A percentile compares a stretch with the other conserved stretches of the same genome.
phyloP scores from a whole-genome alignment of 2,329 filamentous ascomycete species.

The Colletotrichum eremochloae region DNA sequence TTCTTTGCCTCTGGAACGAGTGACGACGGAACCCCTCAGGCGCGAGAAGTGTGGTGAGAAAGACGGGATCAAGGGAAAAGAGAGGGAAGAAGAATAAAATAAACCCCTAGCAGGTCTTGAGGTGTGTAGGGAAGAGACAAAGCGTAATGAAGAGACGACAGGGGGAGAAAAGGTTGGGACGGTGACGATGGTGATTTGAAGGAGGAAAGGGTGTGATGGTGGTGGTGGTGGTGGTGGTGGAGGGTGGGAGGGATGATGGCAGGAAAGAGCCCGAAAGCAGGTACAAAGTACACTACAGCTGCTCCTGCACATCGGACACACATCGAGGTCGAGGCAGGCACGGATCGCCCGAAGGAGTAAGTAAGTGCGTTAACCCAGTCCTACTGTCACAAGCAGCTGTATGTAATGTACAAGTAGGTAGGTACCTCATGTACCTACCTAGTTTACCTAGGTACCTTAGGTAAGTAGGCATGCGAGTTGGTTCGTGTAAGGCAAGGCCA shows the following conservation, averaged over 20 bases:
- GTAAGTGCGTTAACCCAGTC: slow-evolving; percentile 25
- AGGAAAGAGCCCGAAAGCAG: slow-evolving; percentile 38
- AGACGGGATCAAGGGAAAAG: background rate
- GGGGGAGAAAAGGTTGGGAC: slow-evolving; percentile 11
- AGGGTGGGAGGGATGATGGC: slow-evolving; percentile 15
- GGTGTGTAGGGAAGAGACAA: slow-evolving; percentile 1
- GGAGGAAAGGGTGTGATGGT: slow-evolving; percentile 8
- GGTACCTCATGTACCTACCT: background rate
- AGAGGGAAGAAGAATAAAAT: background rate
- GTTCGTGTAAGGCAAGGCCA: slow-evolving; percentile 17
- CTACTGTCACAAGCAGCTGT: slow-evolving; percentile 26
- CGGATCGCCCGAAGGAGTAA: slow-evolving; percentile 34
- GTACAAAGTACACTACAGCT: slow-evolving; percentile 28
- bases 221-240: slow-evolving; percentile 1
- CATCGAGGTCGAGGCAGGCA: slow-evolving; percentile 16
- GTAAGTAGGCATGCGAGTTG: slow-evolving; percentile 6
- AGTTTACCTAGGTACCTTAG: too few species aligned
- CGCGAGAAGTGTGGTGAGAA: slow-evolving; percentile 1
- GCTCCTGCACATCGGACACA: slow-evolving; percentile 28
- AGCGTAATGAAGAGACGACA: background rate
- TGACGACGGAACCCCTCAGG: slow-evolving; percentile 12
- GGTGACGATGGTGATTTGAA: slow-evolving; percentile 34
- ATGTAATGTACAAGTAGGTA: background rate
- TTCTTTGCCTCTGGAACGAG: slow-evolving; percentile 13
- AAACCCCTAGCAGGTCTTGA: background rate